Percentiles rank a stretch among this genome's conserved stretches.
Conservation (phyloP, 805 yeast genomes). For the Metschnikowia reukaufii region DNA sequence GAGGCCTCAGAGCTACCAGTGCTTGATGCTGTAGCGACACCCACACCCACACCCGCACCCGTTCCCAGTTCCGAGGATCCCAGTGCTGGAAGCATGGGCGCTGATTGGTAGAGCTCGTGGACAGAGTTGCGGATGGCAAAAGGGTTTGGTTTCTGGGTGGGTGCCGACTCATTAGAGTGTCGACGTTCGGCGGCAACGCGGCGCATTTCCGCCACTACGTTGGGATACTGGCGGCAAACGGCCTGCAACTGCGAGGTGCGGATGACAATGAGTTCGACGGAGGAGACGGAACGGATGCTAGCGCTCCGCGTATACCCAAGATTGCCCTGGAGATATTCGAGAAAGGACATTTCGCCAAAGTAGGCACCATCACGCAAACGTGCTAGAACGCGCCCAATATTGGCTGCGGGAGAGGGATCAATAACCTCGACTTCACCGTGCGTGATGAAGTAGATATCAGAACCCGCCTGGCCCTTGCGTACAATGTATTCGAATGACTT, state of each 20-base stretch:
- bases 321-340: slow-evolving; percentile 43
- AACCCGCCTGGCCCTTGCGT: slow-evolving; percentile 56
- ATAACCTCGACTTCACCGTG: slow-evolving; percentile 72
- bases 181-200: slow-evolving; percentile 58
- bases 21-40: too few relatives aligned
- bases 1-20: neutral
- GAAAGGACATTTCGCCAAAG: slow-evolving; percentile 77
- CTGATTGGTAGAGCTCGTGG: neutral
- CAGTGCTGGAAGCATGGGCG: slow-evolving; percentile 1
- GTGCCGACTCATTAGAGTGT: slow-evolving; percentile 12
- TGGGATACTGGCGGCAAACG: slow-evolving; percentile 59
- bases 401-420: slow-evolving; percentile 23
- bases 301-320: slow-evolving; percentile 50
- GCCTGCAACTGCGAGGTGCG: slow-evolving; percentile 53
- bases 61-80: neutral
- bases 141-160: neutral
- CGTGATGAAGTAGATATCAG: slow-evolving; percentile 66
- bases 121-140: slow-evolving; percentile 2
- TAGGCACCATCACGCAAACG: slow-evolving; percentile 62
- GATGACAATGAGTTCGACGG: slow-evolving; percentile 60
- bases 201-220: slow-evolving; percentile 57
- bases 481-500: slow-evolving; percentile 62
- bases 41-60: too few relatives aligned
- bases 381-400: slow-evolving; percentile 48
- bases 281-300: slow-evolving; percentile 59